Evolutionary conservation across 2,329 filamentous ascomycete species (phyloP).

Genomic region (Pyricularia grisea): DNA sequence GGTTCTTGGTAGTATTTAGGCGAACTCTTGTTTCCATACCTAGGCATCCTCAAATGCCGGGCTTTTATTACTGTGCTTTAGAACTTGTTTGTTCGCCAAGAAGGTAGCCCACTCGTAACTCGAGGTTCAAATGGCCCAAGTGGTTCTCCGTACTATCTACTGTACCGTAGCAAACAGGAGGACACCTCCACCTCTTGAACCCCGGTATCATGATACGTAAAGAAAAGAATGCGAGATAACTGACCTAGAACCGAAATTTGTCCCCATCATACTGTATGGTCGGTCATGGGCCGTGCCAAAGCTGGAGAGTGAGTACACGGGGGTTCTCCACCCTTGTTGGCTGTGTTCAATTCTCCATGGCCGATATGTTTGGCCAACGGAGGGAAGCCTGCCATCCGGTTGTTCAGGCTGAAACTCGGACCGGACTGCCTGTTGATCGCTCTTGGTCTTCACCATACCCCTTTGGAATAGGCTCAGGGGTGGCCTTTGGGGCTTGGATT

Average conservation of each 20-base stretch:
- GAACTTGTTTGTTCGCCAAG: neutral
- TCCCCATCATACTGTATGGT: neutral
- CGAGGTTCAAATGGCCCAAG: neutral
- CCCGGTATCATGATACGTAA: neutral
- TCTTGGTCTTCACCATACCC: slow-evolving; percentile 8
- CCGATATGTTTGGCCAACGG: neutral
- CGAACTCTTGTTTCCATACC: neutral
- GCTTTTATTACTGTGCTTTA: neutral
- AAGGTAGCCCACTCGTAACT: neutral
- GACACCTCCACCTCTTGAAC: neutral
- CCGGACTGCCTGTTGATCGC: neutral
- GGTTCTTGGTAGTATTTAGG: neutral
- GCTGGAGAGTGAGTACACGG: neutral
- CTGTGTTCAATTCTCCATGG: neutral
- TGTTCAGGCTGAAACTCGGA: slow-evolving; percentile 9
- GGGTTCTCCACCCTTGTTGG: neutral
- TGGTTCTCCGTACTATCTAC: no score
- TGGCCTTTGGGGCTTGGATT: neutral
- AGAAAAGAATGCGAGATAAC: neutral
- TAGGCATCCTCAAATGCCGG: neutral
- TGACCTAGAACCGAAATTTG: neutral
- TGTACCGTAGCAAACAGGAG: neutral
- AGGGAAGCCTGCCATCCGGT: neutral
- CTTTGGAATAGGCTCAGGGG: neutral
- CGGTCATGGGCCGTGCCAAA: neutral